Conservation (phyloP, 2,329 filamentous ascomycete species). For the Epichloe aotearoae region DNA sequence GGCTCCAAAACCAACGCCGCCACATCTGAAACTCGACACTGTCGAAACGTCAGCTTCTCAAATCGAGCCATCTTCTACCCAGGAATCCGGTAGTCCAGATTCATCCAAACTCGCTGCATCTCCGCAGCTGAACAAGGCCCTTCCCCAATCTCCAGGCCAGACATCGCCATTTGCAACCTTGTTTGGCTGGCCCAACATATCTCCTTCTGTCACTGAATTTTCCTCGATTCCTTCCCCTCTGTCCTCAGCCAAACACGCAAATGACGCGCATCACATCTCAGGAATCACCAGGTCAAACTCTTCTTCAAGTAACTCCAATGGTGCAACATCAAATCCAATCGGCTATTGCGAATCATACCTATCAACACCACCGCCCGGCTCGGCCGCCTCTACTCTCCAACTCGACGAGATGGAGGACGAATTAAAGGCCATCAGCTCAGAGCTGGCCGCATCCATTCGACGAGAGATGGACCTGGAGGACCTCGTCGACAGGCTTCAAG, state of each 20-base stretch:
- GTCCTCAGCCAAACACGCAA: slow-evolving; percentile 27
- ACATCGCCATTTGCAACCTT: slow-evolving; percentile 35
- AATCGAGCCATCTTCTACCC: slow-evolving; percentile 14
- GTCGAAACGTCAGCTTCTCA: slow-evolving; percentile 20
- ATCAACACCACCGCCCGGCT: slow-evolving; percentile 32
- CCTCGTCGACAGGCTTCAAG: slow-evolving; percentile 73
- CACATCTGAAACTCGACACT: slow-evolving; percentile 37
- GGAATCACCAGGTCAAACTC: slow-evolving; percentile 1
- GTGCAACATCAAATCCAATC: slow-evolving; percentile 27
- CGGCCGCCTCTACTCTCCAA: slow-evolving; percentile 31
- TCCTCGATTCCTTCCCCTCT: slow-evolving; percentile 42
- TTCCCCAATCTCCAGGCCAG: slow-evolving; percentile 39
- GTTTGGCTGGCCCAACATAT: slow-evolving; percentile 38
- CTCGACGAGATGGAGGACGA: slow-evolving; percentile 90
- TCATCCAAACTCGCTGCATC: slow-evolving; percentile 14
- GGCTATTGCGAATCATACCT: slow-evolving; percentile 39
- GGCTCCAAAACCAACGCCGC: slow-evolving; percentile 36
- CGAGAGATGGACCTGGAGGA: slow-evolving; percentile 96
- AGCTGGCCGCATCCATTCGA: slow-evolving; percentile 84
- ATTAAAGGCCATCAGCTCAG: slow-evolving; percentile 80
- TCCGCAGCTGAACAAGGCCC: slow-evolving; percentile 37
- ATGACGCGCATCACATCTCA: slow-evolving; percentile 17
- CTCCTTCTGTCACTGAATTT: slow-evolving; percentile 35
- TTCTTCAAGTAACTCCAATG: slow-evolving; percentile 23
- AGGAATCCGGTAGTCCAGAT: slow-evolving; percentile 14